Percentiles rank a stretch among this genome's conserved stretches.
Conservation (phyloP, 2,329 filamentous ascomycete species). For the Phialophora expanda region DNA sequence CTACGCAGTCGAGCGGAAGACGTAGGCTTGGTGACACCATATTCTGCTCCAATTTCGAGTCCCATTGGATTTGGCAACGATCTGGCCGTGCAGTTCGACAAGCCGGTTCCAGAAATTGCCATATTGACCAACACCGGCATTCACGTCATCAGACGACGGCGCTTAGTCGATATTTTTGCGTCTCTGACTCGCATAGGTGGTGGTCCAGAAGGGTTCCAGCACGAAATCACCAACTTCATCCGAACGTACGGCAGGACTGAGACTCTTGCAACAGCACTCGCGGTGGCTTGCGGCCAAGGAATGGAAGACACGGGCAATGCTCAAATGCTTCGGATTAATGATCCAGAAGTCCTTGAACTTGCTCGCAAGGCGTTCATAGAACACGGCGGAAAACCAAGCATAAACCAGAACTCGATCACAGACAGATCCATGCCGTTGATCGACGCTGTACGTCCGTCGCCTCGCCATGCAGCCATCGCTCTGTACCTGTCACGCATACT, state of each 20-base stretch:
- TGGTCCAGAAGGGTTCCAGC: constrained; percentile 79
- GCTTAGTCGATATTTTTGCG: constrained; percentile 91
- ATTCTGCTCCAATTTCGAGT: constrained; percentile 70
- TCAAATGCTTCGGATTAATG: constrained; percentile 72
- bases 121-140: constrained; percentile 90
- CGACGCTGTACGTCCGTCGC: constrained; percentile 84
- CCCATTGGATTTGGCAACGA: constrained; percentile 91
- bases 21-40: constrained; percentile 74
- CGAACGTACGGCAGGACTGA: constrained; percentile 85
- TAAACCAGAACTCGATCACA: constrained; percentile 75
- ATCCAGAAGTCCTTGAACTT: constrained; percentile 82
- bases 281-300: constrained; percentile 93
- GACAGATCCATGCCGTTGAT: constrained; percentile 68
- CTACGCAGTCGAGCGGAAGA: constrained; percentile 77
- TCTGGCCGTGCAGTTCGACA: constrained; percentile 92
- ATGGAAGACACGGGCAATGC: constrained; percentile 76
- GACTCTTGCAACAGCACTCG: constrained; percentile 85
- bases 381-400: constrained; percentile 82
- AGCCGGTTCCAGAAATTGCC: constrained; percentile 79
- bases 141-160: constrained; percentile 79
- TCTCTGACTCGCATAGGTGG: constrained; percentile 74
- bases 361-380: constrained; percentile 90
- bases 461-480: constrained; percentile 84
- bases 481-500: constrained; percentile 88
- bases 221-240: constrained; percentile 81